Percentiles rank a stretch among this genome's conserved stretches.
Evolutionary conservation across 257 asterid genomes (phyloP).

Genomic region (Fraxinus pennsylvanica): DNA sequence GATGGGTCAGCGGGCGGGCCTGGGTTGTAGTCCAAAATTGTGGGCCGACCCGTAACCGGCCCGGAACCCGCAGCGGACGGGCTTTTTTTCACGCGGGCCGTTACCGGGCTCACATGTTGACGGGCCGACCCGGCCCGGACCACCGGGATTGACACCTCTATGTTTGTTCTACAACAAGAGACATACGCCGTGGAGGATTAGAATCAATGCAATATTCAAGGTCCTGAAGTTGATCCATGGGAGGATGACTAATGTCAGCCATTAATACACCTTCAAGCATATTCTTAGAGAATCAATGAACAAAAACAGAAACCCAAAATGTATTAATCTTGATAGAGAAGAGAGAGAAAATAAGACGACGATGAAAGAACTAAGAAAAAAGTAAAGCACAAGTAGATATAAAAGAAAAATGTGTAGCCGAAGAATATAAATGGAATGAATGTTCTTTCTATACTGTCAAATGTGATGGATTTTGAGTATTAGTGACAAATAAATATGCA

Average conservation of each 20-base stretch:
- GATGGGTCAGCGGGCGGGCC: too few relatives aligned
- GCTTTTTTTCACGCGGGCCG: too few relatives aligned
- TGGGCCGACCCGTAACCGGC: too few relatives aligned
- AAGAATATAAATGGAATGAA: neutral
- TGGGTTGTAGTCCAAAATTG: too few relatives aligned
- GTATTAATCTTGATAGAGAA: neutral
- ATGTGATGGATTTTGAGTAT: too few relatives aligned
- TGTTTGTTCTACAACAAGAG: neutral
- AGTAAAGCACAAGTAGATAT: constrained; percentile 19
- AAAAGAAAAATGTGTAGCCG: constrained; percentile 6
- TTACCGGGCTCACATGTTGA: too few relatives aligned
- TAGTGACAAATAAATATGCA: neutral
- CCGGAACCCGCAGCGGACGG: too few relatives aligned
- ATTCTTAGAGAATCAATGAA: constrained; percentile 1
- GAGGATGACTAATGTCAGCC: constrained; percentile 80
- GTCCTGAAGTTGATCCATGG: constrained; percentile 97
- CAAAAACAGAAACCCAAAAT: neutral
- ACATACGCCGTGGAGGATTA: constrained; percentile 90
- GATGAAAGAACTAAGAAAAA: constrained; percentile 15
- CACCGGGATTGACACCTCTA: too few relatives aligned
- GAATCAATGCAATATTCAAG: constrained; percentile 96
- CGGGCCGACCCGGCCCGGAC: too few relatives aligned
- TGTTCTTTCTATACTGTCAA: neutral
- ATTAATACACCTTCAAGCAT: constrained; percentile 24
- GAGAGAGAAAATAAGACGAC: neutral